A percentile compares a stretch with the other conserved stretches of the same genome.
These are phyloP conservation scores for Cytospora piceae DNA, from an alignment of 2,329 filamentous ascomycete species.

Conservation along the genomic window DNA sequence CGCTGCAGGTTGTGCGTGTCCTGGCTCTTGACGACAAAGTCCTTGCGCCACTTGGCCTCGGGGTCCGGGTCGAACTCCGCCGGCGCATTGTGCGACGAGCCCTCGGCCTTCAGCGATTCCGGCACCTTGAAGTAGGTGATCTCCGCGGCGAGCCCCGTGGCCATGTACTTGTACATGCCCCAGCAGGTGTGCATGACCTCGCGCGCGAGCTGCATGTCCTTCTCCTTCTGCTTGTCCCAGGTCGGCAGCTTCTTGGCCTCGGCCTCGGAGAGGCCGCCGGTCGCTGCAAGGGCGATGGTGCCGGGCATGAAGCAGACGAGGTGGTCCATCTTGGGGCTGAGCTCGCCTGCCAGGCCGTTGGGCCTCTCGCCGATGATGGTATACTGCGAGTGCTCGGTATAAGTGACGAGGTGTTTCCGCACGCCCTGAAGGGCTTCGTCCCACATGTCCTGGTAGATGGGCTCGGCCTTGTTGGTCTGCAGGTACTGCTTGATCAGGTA, in stretches of 20 bases:
- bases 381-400: constrained; percentile 77
- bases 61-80: constrained; percentile 54
- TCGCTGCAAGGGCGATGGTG: constrained; percentile 87
- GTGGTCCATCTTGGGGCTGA: constrained; percentile 96
- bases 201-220: constrained; percentile 82
- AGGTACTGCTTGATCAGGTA: constrained; percentile 99
- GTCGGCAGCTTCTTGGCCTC: constrained; percentile 72
- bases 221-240: constrained; percentile 81
- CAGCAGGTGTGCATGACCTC: constrained; percentile 97
- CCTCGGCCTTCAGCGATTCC: constrained; percentile 66
- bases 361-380: constrained; percentile 91
- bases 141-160: constrained; percentile 89
- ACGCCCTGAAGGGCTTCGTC: constrained; percentile 81
- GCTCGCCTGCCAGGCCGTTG: constrained; percentile 63
- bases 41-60: constrained; percentile 71
- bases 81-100: constrained; percentile 55
- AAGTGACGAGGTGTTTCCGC: constrained; percentile 89
- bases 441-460: constrained; percentile 91
- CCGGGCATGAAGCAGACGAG: constrained; percentile 97
- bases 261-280: constrained; percentile 73
- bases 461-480: constrained; percentile 85
- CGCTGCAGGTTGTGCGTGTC: constrained; percentile 93
- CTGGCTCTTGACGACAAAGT: constrained; percentile 78
- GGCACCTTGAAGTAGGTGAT: constrained; percentile 88
- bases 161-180: constrained; percentile 92